Conservation (phyloP, 129 eudicot species). For the Oenanthe sinensis region DNA sequence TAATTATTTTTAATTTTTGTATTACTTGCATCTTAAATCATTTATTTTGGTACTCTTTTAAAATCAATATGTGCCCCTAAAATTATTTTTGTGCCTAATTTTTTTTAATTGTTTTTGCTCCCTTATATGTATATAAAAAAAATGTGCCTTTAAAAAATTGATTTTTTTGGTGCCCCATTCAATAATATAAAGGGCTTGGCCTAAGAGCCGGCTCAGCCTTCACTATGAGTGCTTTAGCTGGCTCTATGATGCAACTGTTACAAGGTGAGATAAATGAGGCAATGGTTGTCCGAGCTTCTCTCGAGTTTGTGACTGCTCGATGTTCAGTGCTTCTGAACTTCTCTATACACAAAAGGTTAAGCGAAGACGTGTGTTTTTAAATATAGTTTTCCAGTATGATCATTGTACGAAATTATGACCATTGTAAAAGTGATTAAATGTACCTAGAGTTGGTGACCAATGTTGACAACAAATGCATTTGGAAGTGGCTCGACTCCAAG, state of each 20-base stretch:
- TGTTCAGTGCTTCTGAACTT: conserved; percentile 5
- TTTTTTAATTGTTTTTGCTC: no score
- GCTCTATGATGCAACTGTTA: conserved; percentile 25
- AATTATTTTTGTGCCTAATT: no score
- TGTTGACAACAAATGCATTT: conserved; percentile 13
- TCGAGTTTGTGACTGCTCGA: conserved; percentile 10
- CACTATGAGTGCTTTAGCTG: conserved; percentile 30
- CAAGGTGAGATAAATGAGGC: conserved; percentile 9
- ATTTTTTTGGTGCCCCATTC: no score
- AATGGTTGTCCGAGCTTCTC: conserved; percentile 4
- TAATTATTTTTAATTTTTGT: no score
- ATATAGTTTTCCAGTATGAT: neutral
- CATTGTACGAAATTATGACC: neutral
- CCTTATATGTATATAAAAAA: no score
- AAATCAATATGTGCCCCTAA: no score
- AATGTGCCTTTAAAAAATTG: no score
- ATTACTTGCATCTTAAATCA: no score
- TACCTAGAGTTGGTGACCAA: conserved; percentile 15
- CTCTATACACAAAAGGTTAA: conserved; percentile 1
- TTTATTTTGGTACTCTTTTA: no score
- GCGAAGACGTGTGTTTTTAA: neutral
- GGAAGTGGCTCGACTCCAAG: conserved; percentile 15
- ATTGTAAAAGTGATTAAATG: neutral
- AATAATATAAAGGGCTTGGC: no score
- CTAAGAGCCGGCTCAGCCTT: no score